phyloP scores from a whole-genome alignment of 768 basidiomycete genomes.

The Lentinula boryana region DNA sequence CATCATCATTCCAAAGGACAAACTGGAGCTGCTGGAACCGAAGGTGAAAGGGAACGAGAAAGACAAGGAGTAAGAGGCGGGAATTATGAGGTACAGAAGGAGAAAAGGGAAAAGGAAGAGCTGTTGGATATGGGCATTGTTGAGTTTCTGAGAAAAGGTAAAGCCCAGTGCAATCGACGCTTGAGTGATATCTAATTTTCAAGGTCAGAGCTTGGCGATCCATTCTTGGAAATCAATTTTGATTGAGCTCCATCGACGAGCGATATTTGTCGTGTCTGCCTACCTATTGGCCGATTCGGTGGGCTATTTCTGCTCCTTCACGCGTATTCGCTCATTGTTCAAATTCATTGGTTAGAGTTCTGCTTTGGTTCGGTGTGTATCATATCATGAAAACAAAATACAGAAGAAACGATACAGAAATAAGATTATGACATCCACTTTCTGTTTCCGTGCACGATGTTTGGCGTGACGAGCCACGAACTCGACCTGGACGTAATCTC shows the following conservation, averaged over 20 bases:
- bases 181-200: background rate
- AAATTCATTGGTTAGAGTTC: too few species aligned
- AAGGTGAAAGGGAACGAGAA: background rate
- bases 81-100: background rate
- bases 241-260: background rate
- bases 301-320: too few species aligned
- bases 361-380: too few species aligned
- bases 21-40: background rate
- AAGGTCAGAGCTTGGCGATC: constrained; percentile 1
- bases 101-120: constrained; percentile 2
- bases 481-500: too few species aligned
- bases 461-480: too few species aligned
- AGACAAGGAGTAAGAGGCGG: background rate
- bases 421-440: too few species aligned
- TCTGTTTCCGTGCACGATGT: too few species aligned
- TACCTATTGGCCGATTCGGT: too few species aligned
- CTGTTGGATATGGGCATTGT: background rate
- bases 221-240: background rate
- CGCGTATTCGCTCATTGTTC: too few species aligned
- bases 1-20: background rate
- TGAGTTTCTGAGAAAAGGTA: background rate
- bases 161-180: background rate
- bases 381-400: too few species aligned
- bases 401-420: too few species aligned
- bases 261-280: background rate